Evolutionary conservation across 208 protist genomes (phyloP).

Genomic region (Wallacemonas sp.): DNA sequence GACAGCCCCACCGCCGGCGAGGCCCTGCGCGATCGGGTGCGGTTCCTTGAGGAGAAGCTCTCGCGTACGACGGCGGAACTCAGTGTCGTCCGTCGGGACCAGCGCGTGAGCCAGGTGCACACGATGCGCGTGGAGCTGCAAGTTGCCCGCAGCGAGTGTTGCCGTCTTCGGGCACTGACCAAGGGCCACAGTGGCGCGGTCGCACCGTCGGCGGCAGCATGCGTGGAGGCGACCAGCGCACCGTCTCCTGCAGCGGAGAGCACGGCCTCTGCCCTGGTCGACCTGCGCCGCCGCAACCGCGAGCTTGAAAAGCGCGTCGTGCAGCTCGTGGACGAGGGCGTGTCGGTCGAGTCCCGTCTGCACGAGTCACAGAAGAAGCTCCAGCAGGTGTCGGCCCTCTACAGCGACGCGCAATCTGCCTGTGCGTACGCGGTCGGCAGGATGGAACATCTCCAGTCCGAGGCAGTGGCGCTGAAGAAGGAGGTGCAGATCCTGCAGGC

Average conservation of each 20-base stretch:
- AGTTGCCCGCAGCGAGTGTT: constrained; percentile 37
- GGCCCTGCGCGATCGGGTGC: neutral
- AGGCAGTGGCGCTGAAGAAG: constrained; percentile 30
- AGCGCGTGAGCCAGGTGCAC: constrained; percentile 39
- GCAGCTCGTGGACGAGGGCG: constrained; percentile 14
- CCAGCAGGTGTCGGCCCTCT: constrained; percentile 19
- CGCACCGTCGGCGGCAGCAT: neutral
- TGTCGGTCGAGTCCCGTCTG: constrained; percentile 19
- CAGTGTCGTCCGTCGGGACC: constrained; percentile 36
- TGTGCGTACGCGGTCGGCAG: constrained; percentile 12
- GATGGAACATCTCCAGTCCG: constrained; percentile 31
- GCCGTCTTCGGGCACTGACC: constrained; percentile 21
- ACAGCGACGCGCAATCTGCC: constrained; percentile 20
- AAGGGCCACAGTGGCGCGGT: constrained; percentile 3
- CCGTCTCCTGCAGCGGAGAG: neutral
- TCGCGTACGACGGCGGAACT: constrained; percentile 31
- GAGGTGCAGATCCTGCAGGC: constrained; percentile 40
- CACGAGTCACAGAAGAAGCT: constrained; percentile 26
- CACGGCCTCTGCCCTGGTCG: constrained; percentile 17
- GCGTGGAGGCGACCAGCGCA: neutral
- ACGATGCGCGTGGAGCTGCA: constrained; percentile 46
- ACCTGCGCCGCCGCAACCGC: constrained; percentile 14
- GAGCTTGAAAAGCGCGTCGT: constrained; percentile 3
- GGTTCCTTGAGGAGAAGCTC: neutral
- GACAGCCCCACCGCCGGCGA: no score